Evolutionary conservation across 2,329 filamentous ascomycete genomes (phyloP).

Genomic region (Fusarium nanum): DNA sequence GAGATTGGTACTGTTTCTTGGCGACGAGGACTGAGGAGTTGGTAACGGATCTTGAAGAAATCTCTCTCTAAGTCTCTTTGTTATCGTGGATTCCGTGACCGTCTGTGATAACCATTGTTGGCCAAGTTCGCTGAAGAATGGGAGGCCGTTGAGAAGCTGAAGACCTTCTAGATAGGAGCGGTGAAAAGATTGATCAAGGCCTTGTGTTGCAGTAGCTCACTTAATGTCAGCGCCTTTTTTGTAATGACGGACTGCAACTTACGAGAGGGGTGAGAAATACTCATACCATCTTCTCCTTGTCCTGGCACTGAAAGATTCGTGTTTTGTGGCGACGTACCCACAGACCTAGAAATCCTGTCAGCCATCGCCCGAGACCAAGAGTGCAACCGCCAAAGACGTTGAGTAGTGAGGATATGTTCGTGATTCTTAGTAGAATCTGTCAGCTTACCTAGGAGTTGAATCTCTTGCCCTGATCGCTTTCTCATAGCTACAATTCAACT

Average conservation of each 20-base stretch:
- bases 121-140: not conserved
- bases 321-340: not conserved
- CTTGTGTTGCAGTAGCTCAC: fast-evolving
- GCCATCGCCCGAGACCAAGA: too few relatives aligned
- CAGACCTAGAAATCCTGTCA: not conserved
- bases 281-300: fast-evolving
- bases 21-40: fast-evolving
- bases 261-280: too few relatives aligned
- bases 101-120: not conserved
- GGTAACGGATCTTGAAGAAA: not conserved
- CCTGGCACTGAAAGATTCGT: fast-evolving
- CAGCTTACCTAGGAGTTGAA: too few relatives aligned
- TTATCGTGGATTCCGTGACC: not conserved
- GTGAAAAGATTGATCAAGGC: fast-evolving
- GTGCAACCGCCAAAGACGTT: too few relatives aligned
- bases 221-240: too few relatives aligned
- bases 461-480: not conserved
- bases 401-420: too few relatives aligned
- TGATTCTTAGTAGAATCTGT: too few relatives aligned
- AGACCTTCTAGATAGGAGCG: not conserved
- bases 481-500: slow-evolving; percentile 1
- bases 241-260: too few relatives aligned
- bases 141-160: not conserved
- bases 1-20: fast-evolving
- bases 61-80: not conserved